Evolutionary conservation across 1,139 yeast species (phyloP).

Genomic region (Saccharomyces hybrid): DNA sequence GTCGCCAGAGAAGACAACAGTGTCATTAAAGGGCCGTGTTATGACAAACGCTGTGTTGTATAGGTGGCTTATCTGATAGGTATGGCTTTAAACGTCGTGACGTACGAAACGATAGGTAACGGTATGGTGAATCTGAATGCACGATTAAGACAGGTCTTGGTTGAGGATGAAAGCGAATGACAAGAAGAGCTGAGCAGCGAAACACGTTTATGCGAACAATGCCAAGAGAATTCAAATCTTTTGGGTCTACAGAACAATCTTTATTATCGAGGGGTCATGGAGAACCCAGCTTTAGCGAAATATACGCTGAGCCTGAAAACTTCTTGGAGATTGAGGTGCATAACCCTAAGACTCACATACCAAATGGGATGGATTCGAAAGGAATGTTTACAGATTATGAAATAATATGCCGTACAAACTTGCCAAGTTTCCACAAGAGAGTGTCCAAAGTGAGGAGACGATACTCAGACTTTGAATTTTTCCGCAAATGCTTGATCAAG

Average conservation of each 20-base stretch:
- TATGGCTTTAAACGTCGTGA: neutral
- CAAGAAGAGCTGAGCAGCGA: neutral
- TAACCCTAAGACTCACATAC: slow-evolving; percentile 33
- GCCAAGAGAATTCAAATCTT: slow-evolving; percentile 27
- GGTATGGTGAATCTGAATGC: neutral
- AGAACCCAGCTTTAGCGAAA: slow-evolving; percentile 67
- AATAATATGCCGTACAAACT: slow-evolving; percentile 74
- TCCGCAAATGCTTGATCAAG: slow-evolving; percentile 61
- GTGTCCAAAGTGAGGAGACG: slow-evolving; percentile 71
- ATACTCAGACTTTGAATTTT: slow-evolving; percentile 82
- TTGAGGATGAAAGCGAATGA: neutral
- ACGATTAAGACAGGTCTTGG: neutral
- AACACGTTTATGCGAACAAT: neutral
- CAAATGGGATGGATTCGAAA: slow-evolving; percentile 58
- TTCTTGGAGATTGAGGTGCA: slow-evolving; percentile 81
- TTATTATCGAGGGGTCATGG: slow-evolving; percentile 30
- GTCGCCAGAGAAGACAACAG: neutral
- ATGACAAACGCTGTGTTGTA: neutral
- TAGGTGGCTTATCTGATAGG: neutral
- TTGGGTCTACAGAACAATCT: slow-evolving; percentile 26
- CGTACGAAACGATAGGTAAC: neutral
- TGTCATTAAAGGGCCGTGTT: neutral
- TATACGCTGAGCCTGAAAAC: slow-evolving; percentile 92
- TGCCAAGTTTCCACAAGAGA: slow-evolving; percentile 74
- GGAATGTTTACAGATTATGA: slow-evolving; percentile 87